Percentiles rank a stretch among this genome's conserved stretches.
Evolutionary conservation across 148 eudicot species (phyloP).

Genomic region (Fallopia convolvulus): DNA sequence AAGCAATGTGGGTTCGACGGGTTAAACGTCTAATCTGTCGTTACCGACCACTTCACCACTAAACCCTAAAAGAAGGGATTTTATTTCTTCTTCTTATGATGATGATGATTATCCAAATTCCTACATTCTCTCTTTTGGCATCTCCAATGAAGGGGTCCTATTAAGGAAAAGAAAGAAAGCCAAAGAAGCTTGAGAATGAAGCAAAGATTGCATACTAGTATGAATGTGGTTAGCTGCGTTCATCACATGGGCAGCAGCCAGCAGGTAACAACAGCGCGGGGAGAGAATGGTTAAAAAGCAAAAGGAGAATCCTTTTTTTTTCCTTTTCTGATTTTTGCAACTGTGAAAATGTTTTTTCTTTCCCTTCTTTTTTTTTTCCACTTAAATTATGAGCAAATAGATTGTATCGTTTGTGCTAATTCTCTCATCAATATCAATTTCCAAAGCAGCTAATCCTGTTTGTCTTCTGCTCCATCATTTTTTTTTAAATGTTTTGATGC

Average conservation of each 20-base stretch:
- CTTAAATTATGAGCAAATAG: background rate
- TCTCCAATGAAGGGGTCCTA: background rate
- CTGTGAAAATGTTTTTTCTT: background rate
- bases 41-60: background rate
- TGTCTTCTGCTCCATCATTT: background rate
- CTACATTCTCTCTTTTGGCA: background rate
- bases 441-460: background rate
- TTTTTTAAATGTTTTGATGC: background rate
- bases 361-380: background rate
- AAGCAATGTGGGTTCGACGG: conserved; percentile 96
- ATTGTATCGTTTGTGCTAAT: too few relatives aligned
- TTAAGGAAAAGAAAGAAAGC: background rate
- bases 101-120: background rate
- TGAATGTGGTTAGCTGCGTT: background rate
- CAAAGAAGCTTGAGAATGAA: conserved; percentile 1
- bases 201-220: background rate
- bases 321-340: background rate
- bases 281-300: background rate
- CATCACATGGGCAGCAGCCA: conserved; percentile 1
- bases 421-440: too few relatives aligned
- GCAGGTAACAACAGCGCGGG: background rate
- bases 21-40: conserved; percentile 43
- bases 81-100: background rate
- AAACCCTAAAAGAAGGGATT: background rate
- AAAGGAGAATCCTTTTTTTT: background rate